A percentile compares a stretch with the other conserved stretches of the same genome.
These are phyloP conservation scores for Centella asiatica DNA, from an alignment of 129 eudicot genomes.

Conservation along the genomic window DNA sequence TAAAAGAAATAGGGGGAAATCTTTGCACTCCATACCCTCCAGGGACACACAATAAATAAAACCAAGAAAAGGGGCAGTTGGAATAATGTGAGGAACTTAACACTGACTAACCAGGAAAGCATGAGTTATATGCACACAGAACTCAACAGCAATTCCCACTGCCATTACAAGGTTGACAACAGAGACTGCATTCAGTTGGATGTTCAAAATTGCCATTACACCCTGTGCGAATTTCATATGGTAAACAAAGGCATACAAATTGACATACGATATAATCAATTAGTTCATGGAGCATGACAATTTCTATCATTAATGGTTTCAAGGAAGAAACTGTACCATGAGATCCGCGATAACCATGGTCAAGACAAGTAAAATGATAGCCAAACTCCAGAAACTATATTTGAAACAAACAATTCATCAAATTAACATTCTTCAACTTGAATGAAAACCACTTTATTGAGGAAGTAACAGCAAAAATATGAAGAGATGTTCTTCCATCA, in stretches of 20 bases:
- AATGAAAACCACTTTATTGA: background rate
- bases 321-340: constrained; percentile 28
- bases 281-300: background rate
- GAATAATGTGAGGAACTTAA: background rate
- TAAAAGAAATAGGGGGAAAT: too few species aligned
- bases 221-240: constrained; percentile 32
- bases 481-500: too few species aligned
- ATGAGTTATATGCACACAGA: constrained; percentile 66
- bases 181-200: constrained; percentile 65
- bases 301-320: background rate
- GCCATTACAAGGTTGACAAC: constrained; percentile 74
- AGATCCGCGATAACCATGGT: constrained; percentile 55
- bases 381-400: constrained; percentile 56
- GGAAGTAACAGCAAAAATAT: too few species aligned
- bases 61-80: too few species aligned
- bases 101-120: constrained; percentile 52
- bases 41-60: too few species aligned
- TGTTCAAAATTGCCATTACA: constrained; percentile 53
- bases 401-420: background rate
- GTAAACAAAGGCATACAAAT: background rate
- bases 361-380: constrained; percentile 50
- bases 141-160: constrained; percentile 64
- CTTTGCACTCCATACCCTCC: too few species aligned
- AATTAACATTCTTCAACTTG: background rate
- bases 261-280: background rate